phyloP scores from a whole-genome alignment of 495 filamentous ascomycete genomes.

The Penicillium waksmanii region DNA sequence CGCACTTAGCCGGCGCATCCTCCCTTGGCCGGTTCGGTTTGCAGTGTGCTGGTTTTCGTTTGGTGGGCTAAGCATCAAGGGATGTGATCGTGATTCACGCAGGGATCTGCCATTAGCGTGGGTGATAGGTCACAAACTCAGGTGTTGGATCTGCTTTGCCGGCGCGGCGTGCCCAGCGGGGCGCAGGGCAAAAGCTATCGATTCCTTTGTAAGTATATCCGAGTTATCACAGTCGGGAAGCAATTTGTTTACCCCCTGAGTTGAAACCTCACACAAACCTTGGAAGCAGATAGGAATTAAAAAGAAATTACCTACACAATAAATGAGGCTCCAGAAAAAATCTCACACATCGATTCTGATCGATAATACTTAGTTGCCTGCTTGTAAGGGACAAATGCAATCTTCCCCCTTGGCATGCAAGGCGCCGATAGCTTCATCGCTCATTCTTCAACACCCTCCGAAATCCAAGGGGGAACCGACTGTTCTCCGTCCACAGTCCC shows the following conservation, averaged over 20 bases:
- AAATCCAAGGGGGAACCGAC: conserved; percentile 24
- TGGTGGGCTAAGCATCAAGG: conserved; percentile 24
- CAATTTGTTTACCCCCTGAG: not conserved
- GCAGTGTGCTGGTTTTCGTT: conserved; percentile 5
- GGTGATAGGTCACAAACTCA: conserved; percentile 9
- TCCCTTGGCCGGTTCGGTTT: conserved; percentile 1
- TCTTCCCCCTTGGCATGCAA: conserved; percentile 31
- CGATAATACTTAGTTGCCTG: conserved; percentile 12
- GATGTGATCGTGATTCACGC: conserved; percentile 6
- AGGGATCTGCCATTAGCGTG: conserved; percentile 12
- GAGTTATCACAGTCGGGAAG: not conserved
- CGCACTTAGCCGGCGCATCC: conserved; percentile 10
- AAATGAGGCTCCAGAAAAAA: too few species aligned
- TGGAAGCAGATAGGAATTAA: not conserved
- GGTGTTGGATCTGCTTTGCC: not conserved
- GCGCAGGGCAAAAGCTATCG: not conserved
- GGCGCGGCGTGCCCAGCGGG: not conserved
- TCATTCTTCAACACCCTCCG: conserved; percentile 18
- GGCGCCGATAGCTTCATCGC: conserved; percentile 30
- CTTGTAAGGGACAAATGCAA: conserved; percentile 13
- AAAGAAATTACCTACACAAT: too few species aligned
- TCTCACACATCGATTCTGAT: not conserved
- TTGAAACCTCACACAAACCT: not conserved
- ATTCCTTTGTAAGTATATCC: not conserved
- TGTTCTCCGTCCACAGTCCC: not conserved